Evolutionary conservation across 2,329 filamentous ascomycete species (phyloP).

Genomic region (Stagonosporopsis chrysanthemi): DNA sequence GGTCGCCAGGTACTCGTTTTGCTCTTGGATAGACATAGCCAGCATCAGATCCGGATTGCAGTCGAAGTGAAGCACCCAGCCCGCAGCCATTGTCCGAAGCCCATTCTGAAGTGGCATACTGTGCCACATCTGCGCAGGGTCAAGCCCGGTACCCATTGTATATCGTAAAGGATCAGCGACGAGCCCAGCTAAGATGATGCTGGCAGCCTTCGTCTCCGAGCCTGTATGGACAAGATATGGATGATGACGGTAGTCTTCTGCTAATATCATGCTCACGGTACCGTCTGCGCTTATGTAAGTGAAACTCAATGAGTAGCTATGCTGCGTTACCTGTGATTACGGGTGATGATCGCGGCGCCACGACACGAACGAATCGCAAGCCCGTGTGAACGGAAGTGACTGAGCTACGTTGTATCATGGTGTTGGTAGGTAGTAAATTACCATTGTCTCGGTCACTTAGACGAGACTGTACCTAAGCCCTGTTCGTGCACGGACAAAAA

Average conservation of each 20-base stretch:
- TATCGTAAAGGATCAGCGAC: background rate
- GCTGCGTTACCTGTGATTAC: background rate
- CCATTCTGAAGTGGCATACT: background rate
- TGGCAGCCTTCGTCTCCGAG: background rate
- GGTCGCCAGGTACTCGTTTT: conserved; percentile 7
- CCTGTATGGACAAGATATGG: background rate
- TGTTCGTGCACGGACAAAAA: too few relatives aligned
- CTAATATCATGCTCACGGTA: background rate
- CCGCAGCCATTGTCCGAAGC: background rate
- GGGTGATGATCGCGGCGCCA: background rate
- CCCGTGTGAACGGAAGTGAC: background rate
- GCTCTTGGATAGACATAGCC: background rate
- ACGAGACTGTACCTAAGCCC: too few relatives aligned
- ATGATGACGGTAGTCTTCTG: background rate
- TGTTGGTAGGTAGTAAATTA: too few relatives aligned
- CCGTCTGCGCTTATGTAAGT: background rate
- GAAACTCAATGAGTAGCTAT: background rate
- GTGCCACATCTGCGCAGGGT: background rate
- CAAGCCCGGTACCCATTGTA: background rate
- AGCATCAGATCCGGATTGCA: conserved; percentile 9
- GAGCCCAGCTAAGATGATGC: background rate
- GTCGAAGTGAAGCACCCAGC: conserved; percentile 4
- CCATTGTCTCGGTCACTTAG: too few relatives aligned
- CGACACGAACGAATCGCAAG: background rate
- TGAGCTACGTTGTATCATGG: too few relatives aligned